A percentile compares a stretch with the other conserved stretches of the same genome.
Evolutionary conservation across 805 yeast species (phyloP).

Genomic region (Maudiozyma serrabonitensis): DNA sequence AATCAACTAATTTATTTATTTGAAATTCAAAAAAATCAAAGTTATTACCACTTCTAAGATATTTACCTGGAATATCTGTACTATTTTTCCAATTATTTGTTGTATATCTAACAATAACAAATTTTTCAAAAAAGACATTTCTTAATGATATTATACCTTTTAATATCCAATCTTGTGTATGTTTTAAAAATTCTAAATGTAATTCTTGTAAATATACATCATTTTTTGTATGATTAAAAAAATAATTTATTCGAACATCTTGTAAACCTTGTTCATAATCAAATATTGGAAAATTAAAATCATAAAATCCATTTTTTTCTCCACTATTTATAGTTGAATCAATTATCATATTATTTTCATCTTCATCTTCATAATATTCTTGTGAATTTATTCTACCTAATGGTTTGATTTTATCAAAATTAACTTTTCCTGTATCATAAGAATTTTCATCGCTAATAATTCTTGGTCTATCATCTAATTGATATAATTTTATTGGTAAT

Average conservation of each 20-base stretch:
- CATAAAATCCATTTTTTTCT: conserved; percentile 20
- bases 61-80: conserved; percentile 21
- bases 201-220: conserved; percentile 15
- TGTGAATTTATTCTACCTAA: conserved; percentile 1
- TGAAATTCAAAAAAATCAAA: conserved; percentile 24
- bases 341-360: conserved; percentile 8
- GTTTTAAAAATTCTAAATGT: conserved; percentile 9
- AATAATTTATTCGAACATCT: conserved; percentile 20
- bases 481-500: conserved; percentile 63
- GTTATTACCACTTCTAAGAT: conserved; percentile 7
- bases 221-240: conserved; percentile 15
- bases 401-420: conserved; percentile 7
- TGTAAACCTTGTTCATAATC: conserved; percentile 15
- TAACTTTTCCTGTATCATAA: conserved; percentile 2
- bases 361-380: conserved; percentile 1
- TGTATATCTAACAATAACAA: conserved; percentile 63
- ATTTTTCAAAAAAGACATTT: conserved; percentile 61
- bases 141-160: conserved; percentile 47
- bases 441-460: conserved; percentile 36
- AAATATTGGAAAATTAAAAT: conserved; percentile 21
- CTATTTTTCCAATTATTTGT: conserved; percentile 69
- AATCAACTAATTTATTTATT: conserved; percentile 12
- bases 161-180: conserved; percentile 3
- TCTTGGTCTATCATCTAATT: conserved; percentile 62
- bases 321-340: conserved; percentile 10